phyloP scores from a whole-genome alignment of 78 protist species.

The Neovahlkampfia damariscottae region DNA sequence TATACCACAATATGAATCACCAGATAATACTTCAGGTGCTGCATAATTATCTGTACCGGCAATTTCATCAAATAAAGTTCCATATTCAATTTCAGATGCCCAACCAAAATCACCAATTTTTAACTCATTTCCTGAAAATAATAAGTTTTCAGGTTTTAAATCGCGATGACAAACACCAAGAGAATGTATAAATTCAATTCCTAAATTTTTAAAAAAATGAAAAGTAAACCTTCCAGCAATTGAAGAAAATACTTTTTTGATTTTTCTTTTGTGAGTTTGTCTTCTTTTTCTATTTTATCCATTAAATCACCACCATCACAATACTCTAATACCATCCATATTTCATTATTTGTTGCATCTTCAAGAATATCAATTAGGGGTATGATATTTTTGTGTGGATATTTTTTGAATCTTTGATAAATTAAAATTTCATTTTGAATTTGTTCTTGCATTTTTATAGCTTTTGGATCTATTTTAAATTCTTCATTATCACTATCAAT shows the following conservation, averaged over 20 bases:
- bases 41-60: not conserved
- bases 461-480: too few relatives aligned
- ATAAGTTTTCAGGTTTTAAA: conserved; percentile 90
- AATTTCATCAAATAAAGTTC: not conserved
- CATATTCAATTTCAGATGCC: not conserved
- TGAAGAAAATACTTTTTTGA: not conserved
- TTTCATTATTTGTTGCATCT: not conserved
- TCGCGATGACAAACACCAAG: conserved; percentile 72
- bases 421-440: too few relatives aligned
- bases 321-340: not conserved
- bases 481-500: too few relatives aligned
- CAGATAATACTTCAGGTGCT: not conserved
- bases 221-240: not conserved
- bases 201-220: too few relatives aligned
- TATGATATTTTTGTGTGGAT: too few relatives aligned
- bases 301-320: not conserved
- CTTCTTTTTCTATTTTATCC: not conserved
- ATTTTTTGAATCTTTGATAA: too few relatives aligned
- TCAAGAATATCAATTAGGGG: not conserved
- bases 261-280: not conserved
- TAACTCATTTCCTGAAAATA: conserved; percentile 14
- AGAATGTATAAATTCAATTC: not conserved
- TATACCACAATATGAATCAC: conserved; percentile 73
- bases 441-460: too few relatives aligned
- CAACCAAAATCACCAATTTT: conserved; percentile 16